Evolutionary conservation across 169 alveolate species (phyloP).

Genomic region (Hepatocystis sp.): DNA sequence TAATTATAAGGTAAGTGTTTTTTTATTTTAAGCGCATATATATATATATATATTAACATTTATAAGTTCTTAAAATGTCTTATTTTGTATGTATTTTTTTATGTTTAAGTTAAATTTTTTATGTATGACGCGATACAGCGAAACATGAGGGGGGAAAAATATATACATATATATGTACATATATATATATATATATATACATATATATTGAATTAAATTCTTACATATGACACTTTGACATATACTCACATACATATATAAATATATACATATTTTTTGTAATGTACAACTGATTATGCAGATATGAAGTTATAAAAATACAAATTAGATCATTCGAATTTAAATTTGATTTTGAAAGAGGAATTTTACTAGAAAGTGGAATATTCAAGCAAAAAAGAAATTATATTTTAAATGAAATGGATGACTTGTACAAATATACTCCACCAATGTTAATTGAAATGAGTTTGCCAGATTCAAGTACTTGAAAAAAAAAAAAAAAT

Average conservation of each 20-base stretch:
- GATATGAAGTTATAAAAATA: slow-evolving; percentile 65
- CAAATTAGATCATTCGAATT: slow-evolving; percentile 71
- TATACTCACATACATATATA: too few species aligned
- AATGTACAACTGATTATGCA: slow-evolving; percentile 4
- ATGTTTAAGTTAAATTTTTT: too few species aligned
- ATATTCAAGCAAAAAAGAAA: slow-evolving; percentile 61
- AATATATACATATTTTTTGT: not conserved
- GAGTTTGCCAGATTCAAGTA: slow-evolving; percentile 68
- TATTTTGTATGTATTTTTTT: too few species aligned
- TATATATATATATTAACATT: not conserved
- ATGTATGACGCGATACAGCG: too few species aligned
- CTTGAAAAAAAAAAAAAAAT: not conserved
- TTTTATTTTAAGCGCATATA: not conserved
- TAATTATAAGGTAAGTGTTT: slow-evolving; percentile 45
- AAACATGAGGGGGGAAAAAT: too few species aligned
- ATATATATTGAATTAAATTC: too few species aligned
- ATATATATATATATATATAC: too few species aligned
- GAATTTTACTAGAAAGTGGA: slow-evolving; percentile 68
- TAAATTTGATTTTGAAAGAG: slow-evolving; percentile 72
- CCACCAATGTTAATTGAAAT: slow-evolving; percentile 53
- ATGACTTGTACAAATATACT: slow-evolving; percentile 62
- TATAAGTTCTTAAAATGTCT: not conserved
- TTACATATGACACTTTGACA: too few species aligned
- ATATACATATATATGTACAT: too few species aligned
- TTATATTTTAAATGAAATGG: slow-evolving; percentile 15